Conservation (phyloP, 306 rosid genomes). For the Dalbergia oliveri region DNA sequence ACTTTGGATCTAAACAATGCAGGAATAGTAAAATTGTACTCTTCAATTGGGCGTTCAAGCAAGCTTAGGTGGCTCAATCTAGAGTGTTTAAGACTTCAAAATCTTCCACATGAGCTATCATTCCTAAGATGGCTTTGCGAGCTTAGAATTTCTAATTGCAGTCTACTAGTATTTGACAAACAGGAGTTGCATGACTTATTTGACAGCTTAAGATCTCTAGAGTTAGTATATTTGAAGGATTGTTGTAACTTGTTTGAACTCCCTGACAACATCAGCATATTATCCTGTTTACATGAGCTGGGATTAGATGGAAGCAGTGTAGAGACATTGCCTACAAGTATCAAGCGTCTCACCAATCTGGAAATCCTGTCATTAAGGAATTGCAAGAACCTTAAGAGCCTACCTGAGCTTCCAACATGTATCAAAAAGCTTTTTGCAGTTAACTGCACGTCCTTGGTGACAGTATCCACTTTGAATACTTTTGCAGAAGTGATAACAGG, state of each 20-base stretch:
- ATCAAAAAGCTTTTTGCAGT: neutral
- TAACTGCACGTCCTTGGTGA: conserved; percentile 28
- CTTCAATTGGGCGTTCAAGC: neutral
- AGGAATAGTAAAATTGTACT: neutral
- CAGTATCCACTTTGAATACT: neutral
- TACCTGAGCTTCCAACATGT: conserved; percentile 35
- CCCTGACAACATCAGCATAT: neutral
- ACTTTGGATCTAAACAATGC: rapidly evolving
- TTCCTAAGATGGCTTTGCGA: neutral
- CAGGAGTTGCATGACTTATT: neutral
- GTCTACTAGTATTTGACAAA: neutral
- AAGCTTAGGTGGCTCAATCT: neutral
- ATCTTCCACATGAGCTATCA: neutral
- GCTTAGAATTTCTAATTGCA: neutral
- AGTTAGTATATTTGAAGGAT: neutral
- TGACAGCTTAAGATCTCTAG: neutral
- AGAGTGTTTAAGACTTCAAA: neutral
- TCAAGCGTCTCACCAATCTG: neutral
- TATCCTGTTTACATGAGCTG: neutral
- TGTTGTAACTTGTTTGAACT: conserved; percentile 10
- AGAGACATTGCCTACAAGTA: conserved; percentile 9
- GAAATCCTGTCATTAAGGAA: rapidly evolving
- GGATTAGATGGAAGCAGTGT: neutral
- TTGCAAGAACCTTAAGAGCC: conserved; percentile 29
- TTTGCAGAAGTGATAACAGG: neutral